Evolutionary conservation across 306 rosid genomes (phyloP), one percentile per base, ranked within the genome.

Genomic region (Casuarina equisetifolia): DNA sequence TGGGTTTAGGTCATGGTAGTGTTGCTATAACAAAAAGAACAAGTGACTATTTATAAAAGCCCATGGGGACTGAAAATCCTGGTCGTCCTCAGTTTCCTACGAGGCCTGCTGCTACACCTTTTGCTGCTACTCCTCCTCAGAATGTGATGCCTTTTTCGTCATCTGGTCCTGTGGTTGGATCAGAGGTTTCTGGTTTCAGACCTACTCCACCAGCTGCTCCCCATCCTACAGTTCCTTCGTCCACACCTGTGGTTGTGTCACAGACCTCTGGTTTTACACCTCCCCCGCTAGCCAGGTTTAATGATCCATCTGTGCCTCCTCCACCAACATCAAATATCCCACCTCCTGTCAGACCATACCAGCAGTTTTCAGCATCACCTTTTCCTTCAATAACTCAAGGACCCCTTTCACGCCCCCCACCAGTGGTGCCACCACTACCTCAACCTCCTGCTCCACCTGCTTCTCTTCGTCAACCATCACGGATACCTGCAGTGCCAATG

Each of bases 1-100:
- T 91, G 82, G 93, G 83, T 76, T 76, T 83, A 67, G 81, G 84
- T 78, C 81, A 87, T 83, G 81, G 85, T 75, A 76, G 81, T 58
- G 43, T 74, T 78, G 73, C 72, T 82, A 75, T 81, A 48, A 53
- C 66, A 68, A 53, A n/a, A 64, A 68, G 76, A 81, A 57, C 17
- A n/a, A 64, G 78, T 52, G 75, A 63, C 74, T 81, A 74, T 79
- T 62, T 13, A 70, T 64, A 62, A 76, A 69, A 85, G 69, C 44
- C 82, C 61, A 91, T 92, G 94, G 97, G 95, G 87, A 88, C 97
- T 88, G 97, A 92, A 81, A 89, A 92, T 77, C 88, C 90, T 17
- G 91, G 92, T 80, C 96, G 86, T 54, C 91, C 89, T 15, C 87
- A 82, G 78, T 85, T 92, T 76, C 85, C 92, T 71, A 20, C 89